Evolutionary conservation across 2,329 filamentous ascomycete species (phyloP).

Genomic region (Fusarium keratoplasticum): DNA sequence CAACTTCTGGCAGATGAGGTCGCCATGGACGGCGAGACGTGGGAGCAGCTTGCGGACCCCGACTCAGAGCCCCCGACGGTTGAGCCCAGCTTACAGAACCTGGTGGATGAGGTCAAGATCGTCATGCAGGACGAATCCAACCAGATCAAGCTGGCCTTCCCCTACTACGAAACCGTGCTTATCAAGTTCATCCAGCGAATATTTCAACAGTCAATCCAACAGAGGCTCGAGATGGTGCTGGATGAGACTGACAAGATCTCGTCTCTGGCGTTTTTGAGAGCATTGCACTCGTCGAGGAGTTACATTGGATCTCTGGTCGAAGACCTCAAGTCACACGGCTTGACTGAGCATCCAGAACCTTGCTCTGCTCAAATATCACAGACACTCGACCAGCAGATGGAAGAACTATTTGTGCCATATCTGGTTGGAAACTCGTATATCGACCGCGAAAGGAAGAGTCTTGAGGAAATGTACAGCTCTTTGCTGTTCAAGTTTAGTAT

Average conservation of each 20-base stretch:
- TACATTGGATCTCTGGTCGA: slow-evolving; percentile 92
- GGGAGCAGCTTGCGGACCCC: slow-evolving; percentile 94
- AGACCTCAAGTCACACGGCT: slow-evolving; percentile 90
- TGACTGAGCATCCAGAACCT: slow-evolving; percentile 95
- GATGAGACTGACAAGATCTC: slow-evolving; percentile 95
- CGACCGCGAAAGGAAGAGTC: slow-evolving; percentile 73
- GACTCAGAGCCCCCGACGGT: slow-evolving; percentile 92
- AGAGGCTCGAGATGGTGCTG: slow-evolving; percentile 92
- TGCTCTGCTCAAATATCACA: slow-evolving; percentile 86
- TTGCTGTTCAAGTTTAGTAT: slow-evolving; percentile 96
- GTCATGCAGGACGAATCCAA: slow-evolving; percentile 97
- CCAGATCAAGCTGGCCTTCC: slow-evolving; percentile 96
- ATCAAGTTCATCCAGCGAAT: slow-evolving; percentile 94
- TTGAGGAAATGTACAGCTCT: slow-evolving; percentile 89
- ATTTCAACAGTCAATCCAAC: slow-evolving; percentile 98
- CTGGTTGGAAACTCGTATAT: slow-evolving; percentile 77
- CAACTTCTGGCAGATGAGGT: slow-evolving; percentile 92
- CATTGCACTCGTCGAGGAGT: slow-evolving; percentile 87
- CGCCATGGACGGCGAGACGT: slow-evolving; percentile 77
- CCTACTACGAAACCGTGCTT: slow-evolving; percentile 94
- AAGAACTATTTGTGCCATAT: slow-evolving; percentile 81
- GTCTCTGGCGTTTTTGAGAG: slow-evolving; percentile 89
- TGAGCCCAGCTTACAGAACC: slow-evolving; percentile 89
- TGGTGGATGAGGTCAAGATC: slow-evolving; percentile 93
- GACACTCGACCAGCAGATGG: slow-evolving; percentile 79